Evolutionary conservation across 768 basidiomycete species (phyloP), one percentile per base, ranked within the genome.

Genomic region (Lentinula raphanica): DNA sequence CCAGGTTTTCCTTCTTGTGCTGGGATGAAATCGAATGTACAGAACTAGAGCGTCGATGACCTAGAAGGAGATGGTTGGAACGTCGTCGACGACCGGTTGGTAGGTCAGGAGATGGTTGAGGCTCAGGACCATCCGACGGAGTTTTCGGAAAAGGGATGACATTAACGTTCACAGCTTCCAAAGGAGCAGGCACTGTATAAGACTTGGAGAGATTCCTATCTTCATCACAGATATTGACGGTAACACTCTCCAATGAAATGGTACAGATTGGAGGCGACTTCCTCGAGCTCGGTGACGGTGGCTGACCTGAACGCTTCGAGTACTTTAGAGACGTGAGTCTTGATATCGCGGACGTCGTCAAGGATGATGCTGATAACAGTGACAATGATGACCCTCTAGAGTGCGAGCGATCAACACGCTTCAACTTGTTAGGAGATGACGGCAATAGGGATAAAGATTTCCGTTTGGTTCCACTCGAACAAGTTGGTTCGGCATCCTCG

Each of bases 181-280:
- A 29, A 25, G 56, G 56, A 12, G 42, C 7, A n/a, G 54, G n/a
- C 15, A 25, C 25, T 25, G 44, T 23, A 29, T 19, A 44, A 28
- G 46, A 23, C 25, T 28, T 48, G 40, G 54, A 56, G 21, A 46
- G 39, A 38, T 42, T 48, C 28, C 31, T 38, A 28, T 27, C 35
- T 42, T 49, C 56, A 35, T 38, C 35, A 27, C 45, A 36, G 46
- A 38, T 49, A 35, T 36, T 57, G 35, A 57, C 56, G 11, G 56
- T 57, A 27, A 57, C 56, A 36, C 42, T 57, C 17, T 57, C 46
- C 32, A 57, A 49, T 28, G 56, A 57, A 15, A 57, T 49, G 17
- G 56, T 57, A 25, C 56, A 57, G 27, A 45, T 49, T 12, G 56
- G 56, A 31, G 56, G 56, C 5, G 56, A 57, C 45, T 57, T 57